Conservation (phyloP, 106 monocot genomes). For the Amphibolis antarctica region DNA sequence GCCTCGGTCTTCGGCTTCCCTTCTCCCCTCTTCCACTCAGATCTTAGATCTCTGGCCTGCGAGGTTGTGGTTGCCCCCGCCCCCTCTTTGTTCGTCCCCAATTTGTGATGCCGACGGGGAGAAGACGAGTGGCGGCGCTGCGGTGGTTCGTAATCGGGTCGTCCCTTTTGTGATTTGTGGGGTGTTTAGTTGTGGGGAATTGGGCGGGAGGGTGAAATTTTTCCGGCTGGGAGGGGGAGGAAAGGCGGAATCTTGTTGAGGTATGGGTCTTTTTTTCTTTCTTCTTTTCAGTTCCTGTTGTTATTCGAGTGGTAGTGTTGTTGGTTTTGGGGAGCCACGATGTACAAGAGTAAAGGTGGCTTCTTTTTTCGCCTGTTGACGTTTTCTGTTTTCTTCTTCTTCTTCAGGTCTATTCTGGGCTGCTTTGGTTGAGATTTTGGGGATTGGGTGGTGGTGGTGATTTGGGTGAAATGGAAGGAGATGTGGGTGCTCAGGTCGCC, state of each 20-base stretch:
- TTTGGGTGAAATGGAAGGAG: conserved; percentile 23
- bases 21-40: background rate
- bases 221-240: background rate
- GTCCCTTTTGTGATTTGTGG: too few relatives aligned
- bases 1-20: background rate
- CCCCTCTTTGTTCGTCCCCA: background rate
- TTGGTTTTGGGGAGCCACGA: too few relatives aligned
- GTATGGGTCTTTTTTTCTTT: background rate
- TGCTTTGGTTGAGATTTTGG: background rate
- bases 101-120: too few relatives aligned
- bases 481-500: conserved; percentile 18
- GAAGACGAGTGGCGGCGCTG: too few relatives aligned
- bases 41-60: background rate
- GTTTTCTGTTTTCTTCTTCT: too few relatives aligned
- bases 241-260: background rate
- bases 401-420: background rate
- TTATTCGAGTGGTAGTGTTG: background rate
- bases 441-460: background rate
- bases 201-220: background rate
- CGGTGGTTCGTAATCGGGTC: too few relatives aligned
- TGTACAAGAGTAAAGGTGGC: too few relatives aligned
- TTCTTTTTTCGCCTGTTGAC: too few relatives aligned
- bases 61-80: background rate
- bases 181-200: background rate
- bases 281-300: background rate